A percentile compares a stretch with the other conserved stretches of the same genome.
phyloP scores from a whole-genome alignment of 2,329 filamentous ascomycete genomes.

The Colletotrichum phormii region DNA sequence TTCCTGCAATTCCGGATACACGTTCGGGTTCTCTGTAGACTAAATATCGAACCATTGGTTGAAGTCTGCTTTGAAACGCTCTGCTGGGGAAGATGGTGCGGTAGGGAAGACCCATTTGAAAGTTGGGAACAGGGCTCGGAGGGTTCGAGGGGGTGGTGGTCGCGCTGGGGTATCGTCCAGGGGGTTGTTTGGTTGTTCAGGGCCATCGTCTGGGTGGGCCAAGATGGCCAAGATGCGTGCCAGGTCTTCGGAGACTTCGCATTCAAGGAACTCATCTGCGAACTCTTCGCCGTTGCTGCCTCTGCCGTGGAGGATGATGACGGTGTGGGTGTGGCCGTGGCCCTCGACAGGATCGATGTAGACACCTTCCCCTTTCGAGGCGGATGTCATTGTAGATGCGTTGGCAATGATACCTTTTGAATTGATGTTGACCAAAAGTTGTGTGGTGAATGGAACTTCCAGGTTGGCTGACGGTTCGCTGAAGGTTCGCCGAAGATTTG shows the following conservation, averaged over 20 bases:
- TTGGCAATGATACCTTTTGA: background rate
- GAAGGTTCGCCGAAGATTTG: too few species aligned
- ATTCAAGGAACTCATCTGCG: conserved; percentile 53
- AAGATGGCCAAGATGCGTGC: background rate
- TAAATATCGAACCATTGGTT: conserved; percentile 47
- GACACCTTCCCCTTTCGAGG: background rate
- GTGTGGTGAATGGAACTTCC: too few species aligned
- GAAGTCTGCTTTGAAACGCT: conserved; percentile 39
- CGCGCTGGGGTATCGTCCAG: too few species aligned
- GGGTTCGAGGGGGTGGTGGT: conserved; percentile 34
- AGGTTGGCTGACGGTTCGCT: too few species aligned
- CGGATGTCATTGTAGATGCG: background rate
- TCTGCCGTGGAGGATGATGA: conserved; percentile 59
- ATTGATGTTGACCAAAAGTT: background rate
- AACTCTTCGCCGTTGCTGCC: conserved; percentile 54
- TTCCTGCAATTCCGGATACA: conserved; percentile 39
- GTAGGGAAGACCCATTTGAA: conserved; percentile 46
- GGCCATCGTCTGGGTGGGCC: background rate
- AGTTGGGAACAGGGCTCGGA: conserved; percentile 39
- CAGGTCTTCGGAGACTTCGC: conserved; percentile 40
- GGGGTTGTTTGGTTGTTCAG: background rate
- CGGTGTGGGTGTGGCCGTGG: conserved; percentile 53
- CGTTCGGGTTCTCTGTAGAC: conserved; percentile 32
- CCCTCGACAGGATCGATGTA: background rate
- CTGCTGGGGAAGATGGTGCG: conserved; percentile 35